Evolutionary conservation across 2,329 filamentous ascomycete species (phyloP).

Genomic region (Leptographium wingfieldii): DNA sequence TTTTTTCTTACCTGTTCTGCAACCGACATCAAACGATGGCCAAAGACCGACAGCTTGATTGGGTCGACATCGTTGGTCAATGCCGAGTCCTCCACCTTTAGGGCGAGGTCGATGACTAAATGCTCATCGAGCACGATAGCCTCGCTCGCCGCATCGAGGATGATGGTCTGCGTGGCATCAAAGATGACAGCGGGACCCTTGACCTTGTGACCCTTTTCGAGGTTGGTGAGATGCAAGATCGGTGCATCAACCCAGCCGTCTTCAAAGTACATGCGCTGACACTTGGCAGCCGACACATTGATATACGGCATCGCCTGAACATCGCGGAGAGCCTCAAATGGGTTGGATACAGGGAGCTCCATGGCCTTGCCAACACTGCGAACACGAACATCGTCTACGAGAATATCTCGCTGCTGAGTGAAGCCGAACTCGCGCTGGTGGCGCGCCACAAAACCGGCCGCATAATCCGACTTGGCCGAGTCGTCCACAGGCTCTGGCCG

Average conservation of each 20-base stretch:
- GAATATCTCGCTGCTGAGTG: conserved; percentile 55
- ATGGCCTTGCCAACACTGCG: conserved; percentile 40
- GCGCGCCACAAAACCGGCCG: conserved; percentile 52
- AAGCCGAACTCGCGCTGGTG: conserved; percentile 64
- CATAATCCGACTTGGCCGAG: conserved; percentile 30
- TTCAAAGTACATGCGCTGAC: conserved; percentile 52
- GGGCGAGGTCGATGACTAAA: conserved; percentile 52
- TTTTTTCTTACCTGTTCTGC: conserved; percentile 2
- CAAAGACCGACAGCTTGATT: conserved; percentile 59
- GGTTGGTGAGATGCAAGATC: conserved; percentile 53
- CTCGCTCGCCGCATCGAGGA: conserved; percentile 50
- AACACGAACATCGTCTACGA: conserved; percentile 59
- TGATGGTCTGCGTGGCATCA: conserved; percentile 56
- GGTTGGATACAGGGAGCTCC: neutral
- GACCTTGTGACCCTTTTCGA: conserved; percentile 42
- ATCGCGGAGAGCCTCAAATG: neutral
- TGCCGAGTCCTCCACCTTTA: conserved; percentile 12
- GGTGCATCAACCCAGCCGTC: conserved; percentile 35
- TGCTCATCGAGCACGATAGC: conserved; percentile 55
- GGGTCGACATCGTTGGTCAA: conserved; percentile 38
- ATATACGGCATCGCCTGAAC: neutral
- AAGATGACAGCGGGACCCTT: conserved; percentile 53
- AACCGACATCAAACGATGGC: conserved; percentile 68
- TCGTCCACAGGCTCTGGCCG: conserved; percentile 43
- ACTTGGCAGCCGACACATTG: conserved; percentile 34